phyloP scores from a whole-genome alignment of 306 rosid genomes.

The Neltuma alba region DNA sequence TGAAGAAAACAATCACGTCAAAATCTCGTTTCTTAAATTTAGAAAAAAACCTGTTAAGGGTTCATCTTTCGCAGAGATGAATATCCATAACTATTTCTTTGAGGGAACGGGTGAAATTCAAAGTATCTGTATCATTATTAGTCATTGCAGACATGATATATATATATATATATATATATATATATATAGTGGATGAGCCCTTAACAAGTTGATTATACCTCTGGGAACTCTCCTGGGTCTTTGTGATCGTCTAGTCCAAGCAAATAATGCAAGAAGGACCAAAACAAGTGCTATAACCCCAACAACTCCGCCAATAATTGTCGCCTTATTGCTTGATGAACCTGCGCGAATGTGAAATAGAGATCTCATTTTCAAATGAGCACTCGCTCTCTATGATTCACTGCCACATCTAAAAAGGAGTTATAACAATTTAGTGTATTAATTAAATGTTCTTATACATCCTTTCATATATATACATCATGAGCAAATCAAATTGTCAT shows the following conservation, averaged over 20 bases:
- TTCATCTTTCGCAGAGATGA: too few relatives aligned
- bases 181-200: too few relatives aligned
- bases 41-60: too few relatives aligned
- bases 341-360: neutral
- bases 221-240: neutral
- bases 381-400: neutral
- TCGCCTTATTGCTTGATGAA: neutral
- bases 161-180: too few relatives aligned
- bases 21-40: neutral
- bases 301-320: neutral
- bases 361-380: neutral
- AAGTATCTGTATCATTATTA: too few relatives aligned
- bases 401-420: neutral
- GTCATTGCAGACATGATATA: too few relatives aligned
- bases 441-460: neutral
- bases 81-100: too few relatives aligned
- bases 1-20: neutral
- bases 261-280: neutral
- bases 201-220: neutral
- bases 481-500: neutral
- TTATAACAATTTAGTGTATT: neutral
- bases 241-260: neutral
- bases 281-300: neutral
- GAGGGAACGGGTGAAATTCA: too few relatives aligned
- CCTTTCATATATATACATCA: neutral